Percentiles rank a stretch among this genome's conserved stretches.
phyloP scores from a whole-genome alignment of 257 asterid species.

The Nicotiana paniculata region DNA sequence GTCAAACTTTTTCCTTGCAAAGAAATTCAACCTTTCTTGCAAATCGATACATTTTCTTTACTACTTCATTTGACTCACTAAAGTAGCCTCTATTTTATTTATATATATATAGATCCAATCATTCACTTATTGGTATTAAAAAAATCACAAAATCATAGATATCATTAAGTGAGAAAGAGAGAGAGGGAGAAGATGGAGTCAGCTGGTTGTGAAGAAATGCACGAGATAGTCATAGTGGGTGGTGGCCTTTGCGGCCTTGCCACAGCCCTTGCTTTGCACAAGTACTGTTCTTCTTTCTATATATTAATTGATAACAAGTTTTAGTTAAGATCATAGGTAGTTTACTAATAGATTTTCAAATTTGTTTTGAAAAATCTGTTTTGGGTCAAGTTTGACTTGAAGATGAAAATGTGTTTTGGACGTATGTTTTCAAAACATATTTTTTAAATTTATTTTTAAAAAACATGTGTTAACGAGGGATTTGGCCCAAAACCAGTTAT shows the following conservation, averaged over 20 bases:
- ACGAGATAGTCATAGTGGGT: constrained; percentile 29
- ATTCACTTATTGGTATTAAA: not conserved
- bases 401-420: too few relatives aligned
- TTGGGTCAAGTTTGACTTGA: too few relatives aligned
- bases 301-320: too few relatives aligned
- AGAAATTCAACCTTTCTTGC: not conserved
- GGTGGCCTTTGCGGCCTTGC: constrained; percentile 40
- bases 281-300: constrained; percentile 7
- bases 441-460: too few relatives aligned
- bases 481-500: too few relatives aligned
- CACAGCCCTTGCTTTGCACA: constrained; percentile 36
- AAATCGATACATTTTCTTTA: not conserved
- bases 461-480: too few relatives aligned
- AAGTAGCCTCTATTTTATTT: not conserved
- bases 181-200: constrained; percentile 10
- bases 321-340: not conserved
- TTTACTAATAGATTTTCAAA: not conserved
- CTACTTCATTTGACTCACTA: not conserved
- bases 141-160: not conserved
- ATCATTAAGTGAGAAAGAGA: not conserved
- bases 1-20: not conserved
- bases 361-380: too few relatives aligned
- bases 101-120: not conserved
- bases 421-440: too few relatives aligned
- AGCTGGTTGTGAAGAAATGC: constrained; percentile 8